Evolutionary conservation across 441 rosid genomes (phyloP).

Genomic region (Dalechampia spathulata): DNA sequence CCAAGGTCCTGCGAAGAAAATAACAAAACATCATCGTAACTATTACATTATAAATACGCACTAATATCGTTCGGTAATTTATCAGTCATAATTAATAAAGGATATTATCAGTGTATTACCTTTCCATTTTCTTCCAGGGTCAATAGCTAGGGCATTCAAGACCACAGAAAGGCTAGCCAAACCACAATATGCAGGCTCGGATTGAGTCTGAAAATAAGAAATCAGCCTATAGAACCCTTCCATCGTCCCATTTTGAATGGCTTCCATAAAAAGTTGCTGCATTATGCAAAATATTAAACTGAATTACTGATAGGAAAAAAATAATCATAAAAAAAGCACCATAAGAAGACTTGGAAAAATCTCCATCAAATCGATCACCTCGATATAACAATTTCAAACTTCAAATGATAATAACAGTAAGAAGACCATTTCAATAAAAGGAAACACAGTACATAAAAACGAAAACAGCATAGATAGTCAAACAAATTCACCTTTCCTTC

Average conservation of each 20-base stretch:
- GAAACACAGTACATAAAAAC: background rate
- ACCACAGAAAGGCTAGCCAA: slow-evolving; percentile 51
- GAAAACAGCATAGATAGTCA: no score
- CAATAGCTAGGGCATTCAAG: slow-evolving; percentile 62
- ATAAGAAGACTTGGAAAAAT: no score
- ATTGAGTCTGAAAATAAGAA: slow-evolving; percentile 62
- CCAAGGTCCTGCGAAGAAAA: slow-evolving; percentile 72
- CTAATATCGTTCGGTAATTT: no score
- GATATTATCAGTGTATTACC: slow-evolving; percentile 28
- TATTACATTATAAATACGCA: no score
- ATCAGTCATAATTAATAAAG: no score
- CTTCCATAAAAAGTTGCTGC: slow-evolving; percentile 74
- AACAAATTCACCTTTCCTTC: slow-evolving; percentile 86
- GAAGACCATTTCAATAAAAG: no score
- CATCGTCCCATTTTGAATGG: slow-evolving; percentile 52
- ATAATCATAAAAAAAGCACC: no score
- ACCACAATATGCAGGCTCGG: slow-evolving; percentile 68
- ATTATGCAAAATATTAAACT: background rate
- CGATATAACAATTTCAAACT: no score
- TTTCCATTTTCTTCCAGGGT: slow-evolving; percentile 60
- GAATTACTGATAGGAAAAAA: no score
- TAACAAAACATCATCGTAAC: slow-evolving; percentile 1
- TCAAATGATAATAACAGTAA: no score
- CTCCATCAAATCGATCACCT: no score
- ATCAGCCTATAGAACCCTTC: slow-evolving; percentile 56